Evolutionary conservation across 768 basidiomycete genomes (phyloP), one percentile per base, ranked within the genome.

Genomic region (Lenzites betulinus): DNA sequence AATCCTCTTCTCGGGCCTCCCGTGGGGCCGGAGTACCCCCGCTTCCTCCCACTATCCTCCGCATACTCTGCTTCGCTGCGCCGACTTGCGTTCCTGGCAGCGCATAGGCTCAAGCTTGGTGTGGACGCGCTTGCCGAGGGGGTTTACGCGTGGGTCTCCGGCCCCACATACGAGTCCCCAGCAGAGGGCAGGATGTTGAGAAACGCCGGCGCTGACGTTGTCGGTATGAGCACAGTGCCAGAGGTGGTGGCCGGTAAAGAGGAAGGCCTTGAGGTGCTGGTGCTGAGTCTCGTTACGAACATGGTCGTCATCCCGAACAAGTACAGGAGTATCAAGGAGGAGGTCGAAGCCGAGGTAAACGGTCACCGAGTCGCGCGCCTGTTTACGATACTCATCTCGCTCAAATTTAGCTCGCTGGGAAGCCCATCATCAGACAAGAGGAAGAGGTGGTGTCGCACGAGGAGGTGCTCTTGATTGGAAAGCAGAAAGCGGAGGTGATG

Each of bases 141-240:
- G 0, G 85, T 83, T 2, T 95, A 95, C 66, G 92, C 92, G 1
- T 95, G 92, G 90, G 93, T 95, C 47, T 82, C 86, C 30, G 93
- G 94, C 0, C 93, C 94, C 15, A 90, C 92, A 8, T 95, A 95
- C 69, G 93, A 95, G 75, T 92, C 90, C 0, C 86, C 89, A 2
- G 93, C 92, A 0, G 93, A 96, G 66, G 93, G 92, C 33, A 78
- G 87, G 49, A 86, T 94, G 74, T 75, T 95, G 41, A 77, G 89
- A 16, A 74, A 75, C 8, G 85, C 84, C 0, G 93, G 93, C 3
- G 93, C 89, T 1, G 92, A 93, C 66, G 89, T 94, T n/a, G 93
- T 95, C 1, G 93, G 93, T 1, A 95, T 95, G 93, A 93, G 90
- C 65, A 95, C 94, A 0, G 83, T 95, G 16, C 93, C 93, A 0